These are phyloP conservation scores for Rhazya stricta DNA, from an alignment of 257 asterid genomes.

Conservation along the genomic window DNA sequence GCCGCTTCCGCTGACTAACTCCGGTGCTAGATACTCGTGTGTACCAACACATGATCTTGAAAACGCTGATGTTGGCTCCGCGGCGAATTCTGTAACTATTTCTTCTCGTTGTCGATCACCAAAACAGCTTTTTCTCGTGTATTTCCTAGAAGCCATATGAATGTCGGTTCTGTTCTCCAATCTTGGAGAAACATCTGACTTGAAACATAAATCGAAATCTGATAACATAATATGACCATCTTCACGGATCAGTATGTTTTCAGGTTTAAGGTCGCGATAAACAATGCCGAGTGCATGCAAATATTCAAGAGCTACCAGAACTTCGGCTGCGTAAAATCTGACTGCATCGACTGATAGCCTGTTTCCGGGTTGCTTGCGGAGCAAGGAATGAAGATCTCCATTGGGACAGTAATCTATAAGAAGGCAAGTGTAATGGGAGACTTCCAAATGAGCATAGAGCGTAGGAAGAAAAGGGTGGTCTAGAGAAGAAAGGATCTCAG, in stretches of 20 bases:
- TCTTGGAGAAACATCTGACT: slow-evolving; percentile 44
- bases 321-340: slow-evolving; percentile 70
- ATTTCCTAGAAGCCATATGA: slow-evolving; percentile 8
- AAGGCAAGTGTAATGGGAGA: slow-evolving; percentile 74
- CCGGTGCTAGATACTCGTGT: slow-evolving; percentile 86
- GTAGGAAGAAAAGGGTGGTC: slow-evolving; percentile 91
- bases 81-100: slow-evolving; percentile 59
- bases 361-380: slow-evolving; percentile 53
- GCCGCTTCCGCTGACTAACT: slow-evolving; percentile 60
- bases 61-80: slow-evolving; percentile 75
- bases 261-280: slow-evolving; percentile 81
- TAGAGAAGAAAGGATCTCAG: slow-evolving; percentile 56
- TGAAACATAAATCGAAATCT: slow-evolving; percentile 73
- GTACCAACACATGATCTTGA: slow-evolving; percentile 86
- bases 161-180: slow-evolving; percentile 33
- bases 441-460: slow-evolving; percentile 69
- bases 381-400: slow-evolving; percentile 78
- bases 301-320: slow-evolving; percentile 65
- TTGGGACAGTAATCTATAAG: slow-evolving; percentile 80
- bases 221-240: slow-evolving; percentile 85
- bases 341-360: slow-evolving; percentile 52
- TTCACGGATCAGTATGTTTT: slow-evolving; percentile 66
- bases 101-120: slow-evolving; percentile 29
- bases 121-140: background rate
- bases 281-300: slow-evolving; percentile 73